Base-by-base conservation (phyloP, 176 grass and related monocot genomes). In the Aegilops sharonensis region DNA sequence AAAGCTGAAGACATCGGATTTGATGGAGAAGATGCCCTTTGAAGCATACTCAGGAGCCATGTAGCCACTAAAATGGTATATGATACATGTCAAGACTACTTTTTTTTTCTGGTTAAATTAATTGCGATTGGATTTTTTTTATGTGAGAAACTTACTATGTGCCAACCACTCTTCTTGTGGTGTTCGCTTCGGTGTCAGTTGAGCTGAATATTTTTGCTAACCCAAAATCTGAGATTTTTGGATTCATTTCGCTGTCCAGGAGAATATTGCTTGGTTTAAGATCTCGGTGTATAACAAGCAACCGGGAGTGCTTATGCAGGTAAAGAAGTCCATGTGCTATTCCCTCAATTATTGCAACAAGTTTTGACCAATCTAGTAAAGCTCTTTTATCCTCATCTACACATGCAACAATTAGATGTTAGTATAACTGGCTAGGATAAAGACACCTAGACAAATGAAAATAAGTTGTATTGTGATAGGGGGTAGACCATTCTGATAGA, bases 41-140 rank as follows among this genome's bases (percentile, higher is more conserved):
- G 74, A 85, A 77, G 72, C 82, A 48, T 84, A 84, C 57, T 84
- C 82, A 2, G 82, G 82, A 13, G 82, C 70, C 82, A 85, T 85
- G 62, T 85, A 85, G 32, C 84, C 84, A 85, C 83, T 85, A 52
- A 83, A 43, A 62, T 45, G 54, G 25, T 61, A 61, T 21, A 72
- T 30, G 11, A 21, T 31, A 35, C 21, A 64, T 34, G 71, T 64
- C 2, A 82, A 50, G n/a, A 47, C 50, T 70, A 52, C 6, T 7
- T 18, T 70, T 68, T 35, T 25, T 69, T 34, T 3, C 15, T 23
- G 0, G 12, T 34, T 57, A 0, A 35, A 34, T 31, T 20, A 42
- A 17, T 21, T 17, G 25, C 5, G 31, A 45, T 5, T 45, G 4
- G 13, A 80, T 20, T 30, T 45, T 18, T 45, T 18, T 65, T 43